Evolutionary conservation across 2,329 filamentous ascomycete genomes (phyloP).

Genomic region (Diaporthe ampelina): DNA sequence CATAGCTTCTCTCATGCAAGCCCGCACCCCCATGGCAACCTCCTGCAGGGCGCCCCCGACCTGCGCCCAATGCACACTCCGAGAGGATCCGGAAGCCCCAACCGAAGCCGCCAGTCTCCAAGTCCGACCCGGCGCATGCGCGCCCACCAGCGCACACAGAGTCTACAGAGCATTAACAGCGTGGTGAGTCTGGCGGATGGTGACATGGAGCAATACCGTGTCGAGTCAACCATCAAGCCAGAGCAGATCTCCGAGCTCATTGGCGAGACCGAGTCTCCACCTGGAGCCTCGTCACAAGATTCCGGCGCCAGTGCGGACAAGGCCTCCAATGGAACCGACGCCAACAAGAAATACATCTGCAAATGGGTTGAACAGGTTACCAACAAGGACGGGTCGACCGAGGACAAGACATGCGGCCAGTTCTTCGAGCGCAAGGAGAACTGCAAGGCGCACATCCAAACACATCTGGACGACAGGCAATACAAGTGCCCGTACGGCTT

Average conservation of each 20-base stretch:
- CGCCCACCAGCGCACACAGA: slow-evolving; percentile 41
- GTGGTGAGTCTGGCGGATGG: slow-evolving; percentile 41
- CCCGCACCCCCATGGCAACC: slow-evolving; percentile 30
- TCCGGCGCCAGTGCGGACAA: background rate
- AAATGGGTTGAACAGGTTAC: slow-evolving; percentile 37
- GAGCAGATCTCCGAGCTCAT: slow-evolving; percentile 41
- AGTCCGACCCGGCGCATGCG: slow-evolving; percentile 41
- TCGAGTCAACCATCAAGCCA: slow-evolving; percentile 40
- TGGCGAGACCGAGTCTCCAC: slow-evolving; percentile 37
- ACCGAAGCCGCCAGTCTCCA: slow-evolving; percentile 38
- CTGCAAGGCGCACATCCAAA: slow-evolving; percentile 98
- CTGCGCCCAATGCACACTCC: slow-evolving; percentile 37
- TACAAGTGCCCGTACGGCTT: slow-evolving; percentile 84
- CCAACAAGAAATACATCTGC: slow-evolving; percentile 41
- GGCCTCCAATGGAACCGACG: slow-evolving; percentile 15
- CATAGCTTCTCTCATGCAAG: slow-evolving; percentile 41
- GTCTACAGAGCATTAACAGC: slow-evolving; percentile 40
- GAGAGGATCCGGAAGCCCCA: slow-evolving; percentile 31
- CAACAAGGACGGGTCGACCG: slow-evolving; percentile 37
- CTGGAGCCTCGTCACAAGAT: background rate
- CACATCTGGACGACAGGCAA: slow-evolving; percentile 95
- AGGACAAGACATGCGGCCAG: slow-evolving; percentile 79
- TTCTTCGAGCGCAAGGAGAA: slow-evolving; percentile 98
- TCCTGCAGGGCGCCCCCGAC: slow-evolving; percentile 37
- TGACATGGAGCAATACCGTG: slow-evolving; percentile 42